Conservation (phyloP, 805 yeast species). For the Cyberlindnera saturnus region DNA sequence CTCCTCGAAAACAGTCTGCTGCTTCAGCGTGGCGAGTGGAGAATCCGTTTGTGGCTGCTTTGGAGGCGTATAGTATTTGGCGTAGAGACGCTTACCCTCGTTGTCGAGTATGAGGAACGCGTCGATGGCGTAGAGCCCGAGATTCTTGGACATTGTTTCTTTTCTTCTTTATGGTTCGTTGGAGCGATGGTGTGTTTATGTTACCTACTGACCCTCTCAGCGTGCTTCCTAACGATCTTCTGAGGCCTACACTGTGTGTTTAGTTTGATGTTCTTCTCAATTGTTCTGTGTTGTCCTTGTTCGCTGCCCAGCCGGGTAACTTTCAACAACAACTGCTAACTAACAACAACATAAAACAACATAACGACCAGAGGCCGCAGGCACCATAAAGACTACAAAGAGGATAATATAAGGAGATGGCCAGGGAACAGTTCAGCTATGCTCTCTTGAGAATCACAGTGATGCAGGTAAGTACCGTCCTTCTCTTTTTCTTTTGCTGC, state of each 20-base stretch:
- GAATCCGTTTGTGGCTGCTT: constrained; percentile 22
- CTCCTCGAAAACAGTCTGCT: constrained; percentile 74
- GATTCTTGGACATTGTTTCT: constrained; percentile 35
- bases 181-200: no score
- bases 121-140: constrained; percentile 74
- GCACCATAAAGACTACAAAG: no score
- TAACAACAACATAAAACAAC: background rate
- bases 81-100: constrained; percentile 72
- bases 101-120: constrained; percentile 78
- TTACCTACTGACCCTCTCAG: no score
- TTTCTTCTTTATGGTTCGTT: background rate
- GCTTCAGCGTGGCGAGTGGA: constrained; percentile 36
- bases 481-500: background rate
- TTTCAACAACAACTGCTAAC: background rate
- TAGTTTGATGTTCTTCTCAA: no score
- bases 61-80: constrained; percentile 78
- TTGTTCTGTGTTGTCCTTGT: background rate
- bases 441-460: constrained; percentile 42
- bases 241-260: no score
- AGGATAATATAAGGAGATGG: constrained; percentile 8
- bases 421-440: constrained; percentile 36
- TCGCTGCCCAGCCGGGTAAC: background rate
- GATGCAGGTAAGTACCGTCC: constrained; percentile 32
- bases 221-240: no score
- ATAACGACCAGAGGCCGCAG: background rate